Base-by-base conservation (phyloP, 176 grass and related monocot species). In the Rhynchospora pubera region DNA sequence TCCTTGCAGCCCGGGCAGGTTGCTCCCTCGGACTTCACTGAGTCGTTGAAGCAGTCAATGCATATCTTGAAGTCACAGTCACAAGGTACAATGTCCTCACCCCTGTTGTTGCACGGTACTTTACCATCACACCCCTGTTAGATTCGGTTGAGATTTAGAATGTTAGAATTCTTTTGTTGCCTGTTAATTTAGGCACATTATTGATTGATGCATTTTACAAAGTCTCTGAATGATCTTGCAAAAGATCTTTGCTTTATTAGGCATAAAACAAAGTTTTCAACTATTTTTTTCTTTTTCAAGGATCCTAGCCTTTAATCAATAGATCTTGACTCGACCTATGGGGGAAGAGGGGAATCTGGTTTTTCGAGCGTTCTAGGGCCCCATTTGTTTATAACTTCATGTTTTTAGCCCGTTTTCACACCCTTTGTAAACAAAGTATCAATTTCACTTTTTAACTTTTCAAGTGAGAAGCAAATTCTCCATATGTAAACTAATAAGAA, bases 21-120 rank as follows among this genome's bases (percentile, higher is more conserved):
- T 2, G 69, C 84, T 26, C 84, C 84, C 12, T 24, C 82, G 18
- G 66, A 84, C 87, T 98, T 94, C 81, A 85, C 90, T 10, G 96
- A 92, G 79, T 98, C 96, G 19, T 76, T 87, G 90, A 98, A 98
- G 90, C 96, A 98, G 70, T 98, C 92, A 39, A 79, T 50, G 76
- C 96, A 98, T 77, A 94, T 88, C 77, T 81, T 98, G 89, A 98
- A 93, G n/a, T 98, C 96, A 65, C 96, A 99, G 55, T 99, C 96
- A 58, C 96, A 99, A 22, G 92, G 92, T 60, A 88, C 57, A 24
- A 94, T 67, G 79, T 85, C 84, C 12, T 91, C 90, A 15, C 92
- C 89, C 13, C 85, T 87, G 62, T 64, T 84, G 60, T 95, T 90
- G 62, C 87, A 82, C 79, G 89, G 88, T 45, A 91, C 69, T 81